Percentiles rank a stretch among this genome's conserved stretches.
Evolutionary conservation across 495 filamentous ascomycete species (phyloP).

Genomic region (Podospora tetraspora): DNA sequence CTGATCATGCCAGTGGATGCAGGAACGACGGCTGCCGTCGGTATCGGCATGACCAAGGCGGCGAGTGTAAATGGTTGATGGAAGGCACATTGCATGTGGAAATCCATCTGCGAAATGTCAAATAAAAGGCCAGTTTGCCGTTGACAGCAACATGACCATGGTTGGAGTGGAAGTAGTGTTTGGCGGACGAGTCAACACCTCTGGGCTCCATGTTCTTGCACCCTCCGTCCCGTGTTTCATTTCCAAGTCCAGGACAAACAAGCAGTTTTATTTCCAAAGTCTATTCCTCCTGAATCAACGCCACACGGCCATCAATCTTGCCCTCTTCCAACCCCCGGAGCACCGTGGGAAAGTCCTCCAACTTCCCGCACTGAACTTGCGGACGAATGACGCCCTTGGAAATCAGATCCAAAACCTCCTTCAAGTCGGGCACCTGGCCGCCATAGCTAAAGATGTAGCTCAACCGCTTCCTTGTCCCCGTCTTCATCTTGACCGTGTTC

Average conservation of each 20-base stretch:
- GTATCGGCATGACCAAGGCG: background rate
- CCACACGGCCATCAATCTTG: slow-evolving; percentile 17
- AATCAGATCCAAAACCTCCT: slow-evolving; percentile 16
- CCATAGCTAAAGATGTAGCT: slow-evolving; percentile 19
- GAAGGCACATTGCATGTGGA: too few species aligned
- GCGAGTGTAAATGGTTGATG: slow-evolving; percentile 7
- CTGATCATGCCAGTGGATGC: slow-evolving; percentile 45
- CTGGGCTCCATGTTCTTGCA: too few species aligned
- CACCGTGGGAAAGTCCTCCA: slow-evolving; percentile 21
- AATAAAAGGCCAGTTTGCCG: too few species aligned
- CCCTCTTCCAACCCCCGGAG: slow-evolving; percentile 13
- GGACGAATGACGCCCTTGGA: slow-evolving; percentile 21
- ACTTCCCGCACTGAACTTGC: slow-evolving; percentile 14
- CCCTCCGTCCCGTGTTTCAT: background rate
- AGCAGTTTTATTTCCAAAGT: background rate
- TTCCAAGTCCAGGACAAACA: background rate
- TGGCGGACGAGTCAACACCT: too few species aligned
- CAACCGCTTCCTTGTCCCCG: slow-evolving; percentile 16
- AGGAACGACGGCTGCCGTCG: slow-evolving; percentile 17
- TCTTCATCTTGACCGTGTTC: slow-evolving; percentile 24
- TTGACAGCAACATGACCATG: too few species aligned
- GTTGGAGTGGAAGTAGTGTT: too few species aligned
- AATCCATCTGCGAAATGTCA: too few species aligned
- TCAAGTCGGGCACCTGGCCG: slow-evolving; percentile 13
- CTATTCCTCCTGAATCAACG: slow-evolving; percentile 15